Base-by-base conservation (phyloP, 139 green algal genomes). In the Monoraphidium neglectum region DNA sequence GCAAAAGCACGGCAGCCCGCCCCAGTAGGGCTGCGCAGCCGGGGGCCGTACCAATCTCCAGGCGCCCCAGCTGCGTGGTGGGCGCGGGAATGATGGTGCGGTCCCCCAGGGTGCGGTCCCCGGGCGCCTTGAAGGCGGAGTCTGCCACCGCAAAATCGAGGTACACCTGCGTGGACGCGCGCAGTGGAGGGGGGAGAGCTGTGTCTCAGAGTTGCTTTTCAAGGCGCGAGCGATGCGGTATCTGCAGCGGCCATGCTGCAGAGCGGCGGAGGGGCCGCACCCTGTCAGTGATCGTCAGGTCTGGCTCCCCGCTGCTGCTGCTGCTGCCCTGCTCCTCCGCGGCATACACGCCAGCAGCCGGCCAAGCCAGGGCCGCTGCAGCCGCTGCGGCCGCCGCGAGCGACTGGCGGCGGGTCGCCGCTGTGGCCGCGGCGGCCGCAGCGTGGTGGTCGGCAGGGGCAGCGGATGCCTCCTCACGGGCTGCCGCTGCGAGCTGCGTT, bases 81-180 rank as follows among this genome's bases (percentile, higher is more conserved):
- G 43, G 43, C 43, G 43, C 8, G 72, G 82, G 82, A 23, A 87
- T 80, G 16, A 88, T 83, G 10, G 78, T 79, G 36, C 80, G 86
- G 72, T 90, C 84, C 0, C 89, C 89, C 21, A 94, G 77, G 3
- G 64, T 81, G 1, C 89, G 82, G 37, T 94, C 86, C 1, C 53
- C 73, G 0, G 85, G 47, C 8, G 60, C 40, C 70, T 90, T 90
- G 62, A 87, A 81, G 1, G 82, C 80, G 6, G 56, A 32, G 24
- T 66, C 51, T 0, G 82, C 82, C 6, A 90, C 65, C 26, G 68
- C 79, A 18, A 91, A 77, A 49, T 86, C 81, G 8, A 90, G 47
- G 13, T 77, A 83, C 4, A 90, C 68, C 84, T 89, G 77, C 2
- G 10, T 23, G 28, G 38, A 36, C 43, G 26, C 18, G 18, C 13